Evolutionary conservation across 2,329 filamentous ascomycete genomes (phyloP).

Genomic region (Claviceps monticola): DNA sequence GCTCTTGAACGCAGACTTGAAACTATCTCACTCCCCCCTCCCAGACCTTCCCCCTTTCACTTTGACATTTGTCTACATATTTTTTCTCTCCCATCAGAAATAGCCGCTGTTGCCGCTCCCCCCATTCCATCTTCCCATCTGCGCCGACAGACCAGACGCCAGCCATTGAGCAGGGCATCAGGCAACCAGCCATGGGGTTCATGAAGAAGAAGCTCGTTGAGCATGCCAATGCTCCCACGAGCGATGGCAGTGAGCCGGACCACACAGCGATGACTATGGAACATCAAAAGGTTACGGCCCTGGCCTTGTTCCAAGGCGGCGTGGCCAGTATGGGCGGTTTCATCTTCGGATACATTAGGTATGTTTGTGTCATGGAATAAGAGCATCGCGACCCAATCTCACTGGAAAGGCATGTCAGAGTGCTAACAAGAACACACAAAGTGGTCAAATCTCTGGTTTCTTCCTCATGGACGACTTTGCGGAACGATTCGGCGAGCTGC

Average conservation of each 20-base stretch:
- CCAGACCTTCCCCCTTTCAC: no score
- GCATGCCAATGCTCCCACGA: not conserved
- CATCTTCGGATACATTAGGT: slow-evolving; percentile 45
- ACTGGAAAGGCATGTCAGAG: not conserved
- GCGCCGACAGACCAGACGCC: not conserved
- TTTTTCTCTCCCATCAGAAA: no score
- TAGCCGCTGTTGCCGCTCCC: no score
- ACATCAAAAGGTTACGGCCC: slow-evolving; percentile 20
- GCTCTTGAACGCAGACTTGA: no score
- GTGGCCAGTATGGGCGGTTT: slow-evolving; percentile 42
- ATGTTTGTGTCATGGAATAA: slow-evolving; percentile 8
- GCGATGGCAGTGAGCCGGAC: not conserved
- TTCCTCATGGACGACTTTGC: slow-evolving; percentile 45
- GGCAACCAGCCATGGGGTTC: slow-evolving; percentile 1
- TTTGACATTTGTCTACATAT: no score
- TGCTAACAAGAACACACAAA: slow-evolving; percentile 10
- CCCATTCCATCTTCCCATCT: not conserved
- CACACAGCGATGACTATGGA: not conserved
- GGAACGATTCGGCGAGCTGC: slow-evolving; percentile 35
- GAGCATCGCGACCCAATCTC: no score
- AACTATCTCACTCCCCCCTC: no score
- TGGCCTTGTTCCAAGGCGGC: slow-evolving; percentile 33
- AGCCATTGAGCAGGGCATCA: not conserved
- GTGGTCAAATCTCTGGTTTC: slow-evolving; percentile 48
- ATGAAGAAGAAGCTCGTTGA: not conserved